Percentiles rank a stretch among this genome's conserved stretches.
These are phyloP conservation scores for Exidia glandulosa DNA, from an alignment of 768 basidiomycete genomes.

Conservation along the genomic window DNA sequence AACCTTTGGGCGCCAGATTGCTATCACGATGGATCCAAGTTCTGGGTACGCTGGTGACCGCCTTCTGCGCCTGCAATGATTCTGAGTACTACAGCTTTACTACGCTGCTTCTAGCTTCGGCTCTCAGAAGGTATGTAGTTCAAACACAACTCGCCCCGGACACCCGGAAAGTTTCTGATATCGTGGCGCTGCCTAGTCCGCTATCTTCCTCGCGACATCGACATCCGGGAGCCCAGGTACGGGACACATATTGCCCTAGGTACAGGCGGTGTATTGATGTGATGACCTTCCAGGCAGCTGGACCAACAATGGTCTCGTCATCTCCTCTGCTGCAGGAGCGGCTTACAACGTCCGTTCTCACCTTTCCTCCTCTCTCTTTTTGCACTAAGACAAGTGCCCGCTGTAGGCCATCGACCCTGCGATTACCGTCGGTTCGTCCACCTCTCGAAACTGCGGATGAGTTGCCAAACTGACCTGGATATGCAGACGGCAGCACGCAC, in stretches of 20 bases:
- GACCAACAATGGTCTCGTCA: conserved; percentile 37
- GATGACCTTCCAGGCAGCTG: conserved; percentile 21
- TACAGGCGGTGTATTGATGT: too few species aligned
- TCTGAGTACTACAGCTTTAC: conserved; percentile 37
- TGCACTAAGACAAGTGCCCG: neutral
- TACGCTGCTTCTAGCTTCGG: conserved; percentile 46
- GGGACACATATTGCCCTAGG: too few species aligned
- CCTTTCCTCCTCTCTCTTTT: neutral
- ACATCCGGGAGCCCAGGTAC: conserved; percentile 25
- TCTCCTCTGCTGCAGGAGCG: conserved; percentile 27
- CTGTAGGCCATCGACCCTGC: conserved; percentile 38
- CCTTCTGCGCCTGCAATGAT: neutral
- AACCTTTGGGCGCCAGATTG: conserved; percentile 26
- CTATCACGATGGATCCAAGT: conserved; percentile 14
- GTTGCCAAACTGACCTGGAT: neutral
- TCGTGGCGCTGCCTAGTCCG: conserved; percentile 23
- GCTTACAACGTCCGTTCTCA: conserved; percentile 28
- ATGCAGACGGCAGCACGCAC: conserved; percentile 32
- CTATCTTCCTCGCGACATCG: conserved; percentile 44
- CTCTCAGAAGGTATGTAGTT: conserved; percentile 34
- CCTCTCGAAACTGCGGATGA: too few species aligned
- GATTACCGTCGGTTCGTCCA: conserved; percentile 28
- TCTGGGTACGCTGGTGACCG: conserved; percentile 10
- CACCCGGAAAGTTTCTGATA: neutral
- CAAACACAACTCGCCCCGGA: neutral